phyloP scores from a whole-genome alignment of 441 rosid species.

The Pelargonium exstipulatum region DNA sequence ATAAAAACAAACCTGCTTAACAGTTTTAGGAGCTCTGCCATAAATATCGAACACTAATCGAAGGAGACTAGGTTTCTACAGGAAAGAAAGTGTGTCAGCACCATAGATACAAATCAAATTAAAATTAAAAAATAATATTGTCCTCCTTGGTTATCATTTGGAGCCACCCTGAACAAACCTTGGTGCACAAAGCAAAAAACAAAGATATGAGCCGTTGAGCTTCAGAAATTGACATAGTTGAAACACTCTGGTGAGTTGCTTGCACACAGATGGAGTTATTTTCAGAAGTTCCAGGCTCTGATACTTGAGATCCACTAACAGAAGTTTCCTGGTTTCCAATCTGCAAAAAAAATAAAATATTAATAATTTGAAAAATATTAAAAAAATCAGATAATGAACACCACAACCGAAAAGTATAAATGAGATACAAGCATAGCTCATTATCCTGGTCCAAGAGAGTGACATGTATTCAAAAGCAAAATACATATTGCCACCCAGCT shows the following conservation, averaged over 20 bases:
- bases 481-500: background rate
- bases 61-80: slow-evolving; percentile 86
- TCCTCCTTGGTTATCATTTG: slow-evolving; percentile 14
- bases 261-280: slow-evolving; percentile 44
- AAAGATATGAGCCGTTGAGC: slow-evolving; percentile 80
- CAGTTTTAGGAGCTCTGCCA: slow-evolving; percentile 70
- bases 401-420: background rate
- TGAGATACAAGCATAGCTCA: background rate
- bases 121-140: slow-evolving; percentile 3
- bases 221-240: slow-evolving; percentile 61
- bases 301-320: slow-evolving; percentile 45
- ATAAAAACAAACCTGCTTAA: slow-evolving; percentile 63
- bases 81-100: slow-evolving; percentile 27
- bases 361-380: no score
- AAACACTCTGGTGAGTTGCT: slow-evolving; percentile 35
- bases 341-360: slow-evolving; percentile 33
- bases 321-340: slow-evolving; percentile 50
- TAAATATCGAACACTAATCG: slow-evolving; percentile 75
- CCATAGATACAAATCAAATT: background rate
- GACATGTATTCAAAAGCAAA: background rate
- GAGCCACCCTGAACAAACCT: slow-evolving; percentile 44
- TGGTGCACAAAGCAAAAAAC: slow-evolving; percentile 89
- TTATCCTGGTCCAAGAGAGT: background rate
- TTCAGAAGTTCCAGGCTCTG: slow-evolving; percentile 48
- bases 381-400: background rate